phyloP scores from a whole-genome alignment of 208 protist species.

The Trypanosoma theileri region DNA sequence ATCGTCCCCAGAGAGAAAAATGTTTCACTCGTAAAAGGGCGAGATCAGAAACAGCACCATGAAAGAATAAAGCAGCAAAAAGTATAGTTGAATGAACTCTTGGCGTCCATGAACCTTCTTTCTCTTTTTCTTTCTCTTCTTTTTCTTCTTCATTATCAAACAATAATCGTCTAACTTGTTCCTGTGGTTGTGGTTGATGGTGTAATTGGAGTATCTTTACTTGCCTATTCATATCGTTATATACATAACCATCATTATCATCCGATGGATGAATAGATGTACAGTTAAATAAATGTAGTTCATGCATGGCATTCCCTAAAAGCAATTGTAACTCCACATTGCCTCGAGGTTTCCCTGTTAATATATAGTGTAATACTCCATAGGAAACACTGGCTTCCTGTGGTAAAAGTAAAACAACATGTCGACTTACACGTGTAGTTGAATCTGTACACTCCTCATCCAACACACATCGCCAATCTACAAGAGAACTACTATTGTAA shows the following conservation, averaged over 20 bases:
- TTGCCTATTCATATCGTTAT: neutral
- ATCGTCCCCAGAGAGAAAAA: slow-evolving; percentile 29
- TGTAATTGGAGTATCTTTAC: neutral
- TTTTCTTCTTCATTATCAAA: neutral
- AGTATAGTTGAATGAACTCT: neutral
- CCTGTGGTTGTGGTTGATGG: too few species aligned
- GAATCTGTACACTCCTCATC: slow-evolving; percentile 13
- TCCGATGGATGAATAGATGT: neutral
- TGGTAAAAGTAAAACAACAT: slow-evolving; percentile 29
- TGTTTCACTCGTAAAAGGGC: slow-evolving; percentile 13
- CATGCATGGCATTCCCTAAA: slow-evolving; percentile 19
- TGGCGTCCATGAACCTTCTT: neutral
- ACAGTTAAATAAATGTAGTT: slow-evolving; percentile 1
- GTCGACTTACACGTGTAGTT: slow-evolving; percentile 8
- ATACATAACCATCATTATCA: neutral
- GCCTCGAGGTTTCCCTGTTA: slow-evolving; percentile 1
- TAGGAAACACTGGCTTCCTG: slow-evolving; percentile 11
- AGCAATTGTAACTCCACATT: slow-evolving; percentile 20
- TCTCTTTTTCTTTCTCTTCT: neutral
- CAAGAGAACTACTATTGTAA: neutral
- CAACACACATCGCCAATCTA: slow-evolving; percentile 13
- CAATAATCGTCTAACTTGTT: too few species aligned
- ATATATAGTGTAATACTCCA: slow-evolving; percentile 18
- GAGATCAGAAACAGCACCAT: slow-evolving; percentile 22
- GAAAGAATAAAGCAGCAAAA: slow-evolving; percentile 23